Percentiles rank a stretch among this genome's conserved stretches.
phyloP scores from a whole-genome alignment of 179 eudicot species.

The Drosera spatulata region DNA sequence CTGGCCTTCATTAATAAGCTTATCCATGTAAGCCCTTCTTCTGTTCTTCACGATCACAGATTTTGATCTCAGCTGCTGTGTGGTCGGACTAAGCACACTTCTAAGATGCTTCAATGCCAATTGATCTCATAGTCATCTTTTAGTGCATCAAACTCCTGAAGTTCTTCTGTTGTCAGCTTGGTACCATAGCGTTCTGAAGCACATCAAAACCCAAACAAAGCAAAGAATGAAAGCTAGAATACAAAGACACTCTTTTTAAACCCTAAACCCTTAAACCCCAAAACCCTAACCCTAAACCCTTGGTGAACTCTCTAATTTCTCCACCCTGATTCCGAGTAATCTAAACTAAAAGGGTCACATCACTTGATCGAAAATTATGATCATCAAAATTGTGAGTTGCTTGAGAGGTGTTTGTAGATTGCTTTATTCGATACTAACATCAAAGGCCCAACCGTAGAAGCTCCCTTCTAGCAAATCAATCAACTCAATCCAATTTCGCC shows the following conservation, averaged over 20 bases:
- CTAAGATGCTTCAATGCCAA: constrained; percentile 69
- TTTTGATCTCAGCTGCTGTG: constrained; percentile 45
- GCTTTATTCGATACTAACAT: too few species aligned
- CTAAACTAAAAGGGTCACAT: too few species aligned
- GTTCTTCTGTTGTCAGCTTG: constrained; percentile 58
- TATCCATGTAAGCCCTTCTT: constrained; percentile 83
- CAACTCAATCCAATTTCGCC: too few species aligned
- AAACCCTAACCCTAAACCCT: too few species aligned
- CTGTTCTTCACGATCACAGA: constrained; percentile 67
- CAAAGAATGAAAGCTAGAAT: neutral
- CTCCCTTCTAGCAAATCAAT: too few species aligned
- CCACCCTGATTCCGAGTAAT: too few species aligned
- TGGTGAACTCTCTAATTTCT: too few species aligned
- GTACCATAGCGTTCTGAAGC: constrained; percentile 77
- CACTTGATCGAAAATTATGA: too few species aligned
- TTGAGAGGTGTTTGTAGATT: too few species aligned
- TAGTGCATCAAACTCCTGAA: constrained; percentile 53
- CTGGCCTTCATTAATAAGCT: constrained; percentile 57
- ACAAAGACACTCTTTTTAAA: neutral
- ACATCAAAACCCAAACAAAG: neutral
- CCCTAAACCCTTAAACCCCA: too few species aligned
- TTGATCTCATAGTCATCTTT: constrained; percentile 76
- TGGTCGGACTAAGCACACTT: constrained; percentile 59
- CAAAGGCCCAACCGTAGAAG: too few species aligned
- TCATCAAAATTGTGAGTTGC: too few species aligned